Evolutionary conservation across 306 rosid genomes (phyloP).

Genomic region (Quercus variabilis): DNA sequence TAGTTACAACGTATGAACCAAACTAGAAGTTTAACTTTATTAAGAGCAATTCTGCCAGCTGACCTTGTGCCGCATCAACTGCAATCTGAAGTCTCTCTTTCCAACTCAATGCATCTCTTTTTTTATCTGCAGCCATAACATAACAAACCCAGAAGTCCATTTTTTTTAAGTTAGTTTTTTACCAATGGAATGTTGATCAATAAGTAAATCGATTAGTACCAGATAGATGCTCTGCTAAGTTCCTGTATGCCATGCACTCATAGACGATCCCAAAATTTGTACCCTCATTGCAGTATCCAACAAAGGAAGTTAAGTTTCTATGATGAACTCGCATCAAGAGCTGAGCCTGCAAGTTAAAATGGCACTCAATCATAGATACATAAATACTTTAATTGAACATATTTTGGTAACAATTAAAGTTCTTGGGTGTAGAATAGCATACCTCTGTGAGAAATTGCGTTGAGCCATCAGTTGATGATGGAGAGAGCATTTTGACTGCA

Average conservation of each 20-base stretch:
- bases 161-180: background rate
- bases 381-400: no score
- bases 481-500: conserved; percentile 55
- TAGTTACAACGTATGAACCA: no score
- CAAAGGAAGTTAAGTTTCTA: conserved; percentile 43
- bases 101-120: conserved; percentile 16
- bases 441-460: conserved; percentile 54
- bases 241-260: background rate
- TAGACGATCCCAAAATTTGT: background rate
- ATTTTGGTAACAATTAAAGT: no score
- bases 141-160: background rate
- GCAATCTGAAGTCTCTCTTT: conserved; percentile 20
- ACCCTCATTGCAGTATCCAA: conserved; percentile 20
- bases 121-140: background rate
- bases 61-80: conserved; percentile 16
- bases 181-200: background rate
- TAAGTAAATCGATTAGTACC: background rate
- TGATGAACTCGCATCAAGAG: conserved; percentile 51
- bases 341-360: conserved; percentile 30
- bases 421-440: background rate
- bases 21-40: background rate
- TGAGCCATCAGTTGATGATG: conserved; percentile 29
- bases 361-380: background rate
- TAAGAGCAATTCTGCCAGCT: background rate
- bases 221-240: background rate